Conservation (phyloP, 2,329 filamentous ascomycete species). For the Apiospora rasikravindrae region DNA sequence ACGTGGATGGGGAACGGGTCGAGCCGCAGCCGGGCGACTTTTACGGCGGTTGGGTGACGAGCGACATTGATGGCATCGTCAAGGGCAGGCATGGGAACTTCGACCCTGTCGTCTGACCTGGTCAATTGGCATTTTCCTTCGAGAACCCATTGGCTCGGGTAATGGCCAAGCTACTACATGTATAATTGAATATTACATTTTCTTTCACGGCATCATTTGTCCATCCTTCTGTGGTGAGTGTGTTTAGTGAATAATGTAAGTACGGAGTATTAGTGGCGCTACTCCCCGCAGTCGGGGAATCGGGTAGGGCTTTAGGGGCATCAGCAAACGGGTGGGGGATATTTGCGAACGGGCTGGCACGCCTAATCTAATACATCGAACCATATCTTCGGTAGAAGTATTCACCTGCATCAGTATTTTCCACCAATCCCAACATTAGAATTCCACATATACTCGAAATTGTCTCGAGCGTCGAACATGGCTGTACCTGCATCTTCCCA, state of each 20-base stretch:
- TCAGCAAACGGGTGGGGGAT: neutral
- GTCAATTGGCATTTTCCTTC: neutral
- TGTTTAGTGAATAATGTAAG: neutral
- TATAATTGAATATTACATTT: neutral
- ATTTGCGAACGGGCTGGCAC: neutral
- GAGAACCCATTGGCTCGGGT: too few relatives aligned
- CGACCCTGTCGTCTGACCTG: constrained; percentile 41
- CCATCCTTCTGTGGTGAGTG: neutral
- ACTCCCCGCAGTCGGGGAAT: neutral
- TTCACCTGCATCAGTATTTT: neutral
- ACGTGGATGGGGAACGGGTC: constrained; percentile 65
- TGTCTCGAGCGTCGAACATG: too few relatives aligned
- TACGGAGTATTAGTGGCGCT: neutral
- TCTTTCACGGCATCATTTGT: neutral
- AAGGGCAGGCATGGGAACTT: constrained; percentile 49
- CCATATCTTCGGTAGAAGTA: neutral
- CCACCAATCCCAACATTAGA: neutral
- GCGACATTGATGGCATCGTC: constrained; percentile 60
- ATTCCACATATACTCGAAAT: neutral
- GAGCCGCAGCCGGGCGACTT: constrained; percentile 65
- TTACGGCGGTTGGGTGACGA: constrained; percentile 69
- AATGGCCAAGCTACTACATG: neutral
- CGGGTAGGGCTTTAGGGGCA: neutral
- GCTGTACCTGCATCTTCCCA: neutral
- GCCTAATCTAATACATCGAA: neutral